phyloP scores from a whole-genome alignment of 1,139 yeast species.

The Waltiozyma sp. region DNA sequence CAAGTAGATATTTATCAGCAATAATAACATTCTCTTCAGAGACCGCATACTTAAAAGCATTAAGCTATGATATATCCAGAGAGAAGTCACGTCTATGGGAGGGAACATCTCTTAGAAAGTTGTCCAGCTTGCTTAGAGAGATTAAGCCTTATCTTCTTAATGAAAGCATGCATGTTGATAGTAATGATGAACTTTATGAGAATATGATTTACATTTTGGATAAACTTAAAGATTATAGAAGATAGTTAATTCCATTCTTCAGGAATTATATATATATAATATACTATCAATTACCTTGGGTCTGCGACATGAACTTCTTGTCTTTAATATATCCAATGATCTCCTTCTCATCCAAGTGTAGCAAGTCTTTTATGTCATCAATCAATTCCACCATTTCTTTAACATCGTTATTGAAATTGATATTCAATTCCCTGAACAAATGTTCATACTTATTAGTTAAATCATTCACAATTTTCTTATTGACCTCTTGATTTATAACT shows the following conservation, averaged over 20 bases:
- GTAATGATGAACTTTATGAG: background rate
- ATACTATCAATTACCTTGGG: background rate
- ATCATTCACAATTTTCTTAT: conserved; percentile 22
- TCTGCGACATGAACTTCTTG: conserved; percentile 11
- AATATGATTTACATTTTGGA: background rate
- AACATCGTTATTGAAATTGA: conserved; percentile 24
- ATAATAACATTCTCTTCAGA: conserved; percentile 6
- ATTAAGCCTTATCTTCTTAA: conserved; percentile 7
- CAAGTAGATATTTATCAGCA: conserved; percentile 10
- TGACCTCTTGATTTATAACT: conserved; percentile 25
- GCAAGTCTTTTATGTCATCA: conserved; percentile 22
- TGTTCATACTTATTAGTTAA: conserved; percentile 23
- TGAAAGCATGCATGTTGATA: too few species aligned
- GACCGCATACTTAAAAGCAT: conserved; percentile 9
- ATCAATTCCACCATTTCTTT: conserved; percentile 24
- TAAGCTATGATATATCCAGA: conserved; percentile 6
- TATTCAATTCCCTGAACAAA: conserved; percentile 21
- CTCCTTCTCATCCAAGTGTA: conserved; percentile 24
- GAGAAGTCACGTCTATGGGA: conserved; percentile 11
- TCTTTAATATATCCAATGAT: conserved; percentile 19
- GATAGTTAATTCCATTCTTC: background rate
- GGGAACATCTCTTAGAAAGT: conserved; percentile 9
- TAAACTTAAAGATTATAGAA: background rate
- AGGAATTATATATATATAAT: background rate
- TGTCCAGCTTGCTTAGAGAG: conserved; percentile 14